Conservation (phyloP, 352 stramenopile species). For the Blastocystis sp. region DNA sequence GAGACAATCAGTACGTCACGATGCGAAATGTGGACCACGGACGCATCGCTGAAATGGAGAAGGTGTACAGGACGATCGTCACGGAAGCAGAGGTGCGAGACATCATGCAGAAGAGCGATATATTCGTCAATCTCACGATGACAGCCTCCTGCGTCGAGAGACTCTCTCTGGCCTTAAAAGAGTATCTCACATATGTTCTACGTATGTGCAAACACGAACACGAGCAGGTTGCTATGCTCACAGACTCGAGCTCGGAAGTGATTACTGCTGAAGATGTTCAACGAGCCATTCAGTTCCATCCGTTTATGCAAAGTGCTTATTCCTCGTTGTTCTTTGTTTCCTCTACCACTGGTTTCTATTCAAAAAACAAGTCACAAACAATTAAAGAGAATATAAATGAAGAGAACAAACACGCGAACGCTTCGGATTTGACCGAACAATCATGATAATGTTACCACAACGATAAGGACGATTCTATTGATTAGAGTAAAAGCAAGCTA, state of each 20-base stretch:
- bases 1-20: not conserved
- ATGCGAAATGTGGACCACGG: not conserved
- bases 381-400: constrained; percentile 37
- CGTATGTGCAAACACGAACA: constrained; percentile 11
- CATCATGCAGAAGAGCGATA: not conserved
- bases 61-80: not conserved
- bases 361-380: constrained; percentile 6
- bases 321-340: not conserved
- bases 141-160: not conserved
- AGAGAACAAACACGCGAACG: not conserved
- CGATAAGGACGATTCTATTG: not conserved
- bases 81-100: not conserved
- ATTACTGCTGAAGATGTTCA: not conserved
- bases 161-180: constrained; percentile 20
- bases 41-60: not conserved
- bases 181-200: constrained; percentile 7
- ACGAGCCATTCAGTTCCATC: not conserved
- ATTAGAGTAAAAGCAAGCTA: not conserved
- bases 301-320: not conserved
- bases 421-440: not conserved
- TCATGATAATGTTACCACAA: not conserved
- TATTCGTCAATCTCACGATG: not conserved
- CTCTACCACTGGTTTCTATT: not conserved
- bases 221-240: not conserved
- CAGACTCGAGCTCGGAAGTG: not conserved